phyloP scores from a whole-genome alignment of 495 filamentous ascomycete genomes.

The Daldinia concentrica region DNA sequence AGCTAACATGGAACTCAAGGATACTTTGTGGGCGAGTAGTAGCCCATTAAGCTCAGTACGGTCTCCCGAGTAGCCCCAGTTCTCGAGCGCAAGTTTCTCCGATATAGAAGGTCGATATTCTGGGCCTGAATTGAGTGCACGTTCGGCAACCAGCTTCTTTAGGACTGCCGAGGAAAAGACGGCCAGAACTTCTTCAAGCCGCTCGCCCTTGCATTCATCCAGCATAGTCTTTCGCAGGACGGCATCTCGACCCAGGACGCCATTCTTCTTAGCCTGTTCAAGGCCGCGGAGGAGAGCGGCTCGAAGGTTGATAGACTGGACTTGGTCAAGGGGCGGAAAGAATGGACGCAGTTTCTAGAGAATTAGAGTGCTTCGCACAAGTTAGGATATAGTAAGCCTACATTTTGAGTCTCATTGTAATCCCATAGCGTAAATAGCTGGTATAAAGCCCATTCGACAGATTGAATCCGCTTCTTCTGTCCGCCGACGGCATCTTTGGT shows the following conservation, averaged over 20 bases:
- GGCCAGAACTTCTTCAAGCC: slow-evolving; percentile 80
- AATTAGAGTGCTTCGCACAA: slow-evolving; percentile 15
- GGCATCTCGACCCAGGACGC: slow-evolving; percentile 77
- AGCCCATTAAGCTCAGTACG: slow-evolving; percentile 70
- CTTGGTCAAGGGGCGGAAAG: slow-evolving; percentile 84
- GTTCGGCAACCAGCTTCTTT: slow-evolving; percentile 68
- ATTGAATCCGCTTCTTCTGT: slow-evolving; percentile 79
- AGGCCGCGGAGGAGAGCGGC: slow-evolving; percentile 82
- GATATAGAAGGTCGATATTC: slow-evolving; percentile 57
- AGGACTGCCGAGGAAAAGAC: slow-evolving; percentile 83
- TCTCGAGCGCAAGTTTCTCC: slow-evolving; percentile 69
- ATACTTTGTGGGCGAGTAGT: slow-evolving; percentile 75
- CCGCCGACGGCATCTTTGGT: slow-evolving; percentile 72
- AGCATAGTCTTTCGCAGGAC: slow-evolving; percentile 88
- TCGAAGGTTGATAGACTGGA: slow-evolving; percentile 89
- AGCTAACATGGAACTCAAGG: slow-evolving; percentile 61
- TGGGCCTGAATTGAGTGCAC: slow-evolving; percentile 47
- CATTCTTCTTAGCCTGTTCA: slow-evolving; percentile 85
- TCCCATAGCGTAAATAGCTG: slow-evolving; percentile 86
- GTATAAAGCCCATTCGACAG: slow-evolving; percentile 86
- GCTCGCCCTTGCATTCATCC: slow-evolving; percentile 88
- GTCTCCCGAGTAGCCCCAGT: slow-evolving; percentile 65
- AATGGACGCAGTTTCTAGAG: slow-evolving; percentile 84
- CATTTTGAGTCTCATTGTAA: slow-evolving; percentile 73
- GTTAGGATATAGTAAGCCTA: slow-evolving; percentile 47